Evolutionary conservation across 352 stramenopile genomes (phyloP).

Genomic region (Pythium aphanidermatum): DNA sequence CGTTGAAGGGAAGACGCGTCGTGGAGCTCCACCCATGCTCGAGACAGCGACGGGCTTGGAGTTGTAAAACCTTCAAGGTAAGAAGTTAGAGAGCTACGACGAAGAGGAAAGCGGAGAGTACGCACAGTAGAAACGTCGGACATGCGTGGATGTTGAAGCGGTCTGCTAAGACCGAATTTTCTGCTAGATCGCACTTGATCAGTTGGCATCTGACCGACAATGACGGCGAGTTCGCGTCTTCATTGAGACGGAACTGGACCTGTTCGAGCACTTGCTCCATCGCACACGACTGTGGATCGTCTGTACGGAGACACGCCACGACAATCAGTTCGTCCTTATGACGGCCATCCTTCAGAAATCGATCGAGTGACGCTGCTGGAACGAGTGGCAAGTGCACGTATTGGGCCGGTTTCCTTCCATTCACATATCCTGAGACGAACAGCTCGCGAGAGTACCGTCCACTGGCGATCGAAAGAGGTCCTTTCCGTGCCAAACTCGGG

Average conservation of each 20-base stretch:
- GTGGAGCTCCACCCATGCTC: constrained; percentile 43
- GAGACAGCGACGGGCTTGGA: constrained; percentile 48
- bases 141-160: constrained; percentile 63
- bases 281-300: constrained; percentile 52
- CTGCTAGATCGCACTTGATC: constrained; percentile 69
- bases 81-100: constrained; percentile 1
- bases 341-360: constrained; percentile 33
- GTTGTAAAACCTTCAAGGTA: constrained; percentile 63
- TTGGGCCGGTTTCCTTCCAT: constrained; percentile 18
- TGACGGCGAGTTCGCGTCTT: not conserved
- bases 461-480: constrained; percentile 58
- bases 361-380: constrained; percentile 36
- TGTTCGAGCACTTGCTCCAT: constrained; percentile 54
- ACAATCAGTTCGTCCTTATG: constrained; percentile 48
- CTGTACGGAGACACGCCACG: constrained; percentile 56
- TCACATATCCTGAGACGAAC: constrained; percentile 31
- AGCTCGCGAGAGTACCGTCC: constrained; percentile 71
- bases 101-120: not conserved
- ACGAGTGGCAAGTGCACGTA: constrained; percentile 34
- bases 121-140: constrained; percentile 72
- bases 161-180: constrained; percentile 46
- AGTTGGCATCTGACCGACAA: constrained; percentile 35
- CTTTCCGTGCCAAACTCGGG: constrained; percentile 48
- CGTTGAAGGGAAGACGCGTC: constrained; percentile 48
- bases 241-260: constrained; percentile 32